These are phyloP conservation scores for Aspergillus cavernicola DNA, from an alignment of 495 filamentous ascomycete species.

Conservation along the genomic window DNA sequence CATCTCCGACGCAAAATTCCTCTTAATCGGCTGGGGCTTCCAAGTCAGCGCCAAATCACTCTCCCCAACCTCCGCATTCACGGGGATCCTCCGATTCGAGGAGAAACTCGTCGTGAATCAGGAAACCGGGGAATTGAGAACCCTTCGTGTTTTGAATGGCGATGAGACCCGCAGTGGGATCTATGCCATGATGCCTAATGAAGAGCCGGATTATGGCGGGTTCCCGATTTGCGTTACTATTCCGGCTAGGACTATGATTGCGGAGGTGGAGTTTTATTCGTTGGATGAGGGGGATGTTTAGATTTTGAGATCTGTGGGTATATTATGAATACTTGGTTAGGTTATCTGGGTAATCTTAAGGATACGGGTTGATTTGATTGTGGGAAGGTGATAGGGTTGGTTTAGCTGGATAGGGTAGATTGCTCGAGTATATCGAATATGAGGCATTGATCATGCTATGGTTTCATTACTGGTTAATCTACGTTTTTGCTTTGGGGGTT, in stretches of 20 bases:
- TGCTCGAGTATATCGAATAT: too few relatives aligned
- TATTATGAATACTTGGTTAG: background rate
- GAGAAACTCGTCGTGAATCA: conserved; percentile 37
- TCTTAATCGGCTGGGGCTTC: conserved; percentile 48
- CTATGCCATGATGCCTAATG: conserved; percentile 1
- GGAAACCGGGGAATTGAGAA: conserved; percentile 34
- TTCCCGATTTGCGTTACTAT: conserved; percentile 4
- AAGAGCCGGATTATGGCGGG: background rate
- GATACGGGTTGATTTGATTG: too few relatives aligned
- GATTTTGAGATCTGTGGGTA: background rate
- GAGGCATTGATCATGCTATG: too few relatives aligned
- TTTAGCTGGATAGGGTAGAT: too few relatives aligned
- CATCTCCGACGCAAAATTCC: conserved; percentile 32
- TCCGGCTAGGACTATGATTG: conserved; percentile 1
- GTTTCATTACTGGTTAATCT: too few relatives aligned
- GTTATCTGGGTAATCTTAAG: too few relatives aligned
- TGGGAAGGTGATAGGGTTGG: too few relatives aligned
- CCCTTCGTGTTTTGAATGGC: conserved; percentile 40
- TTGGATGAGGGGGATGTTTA: background rate
- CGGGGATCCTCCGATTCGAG: conserved; percentile 39
- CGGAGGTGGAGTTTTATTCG: background rate
- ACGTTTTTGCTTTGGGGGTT: too few relatives aligned
- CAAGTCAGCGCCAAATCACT: conserved; percentile 32
- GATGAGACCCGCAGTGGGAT: conserved; percentile 24
- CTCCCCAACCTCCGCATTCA: conserved; percentile 31